phyloP scores from a whole-genome alignment of 306 rosid genomes.

The Dalbergia cultrata region DNA sequence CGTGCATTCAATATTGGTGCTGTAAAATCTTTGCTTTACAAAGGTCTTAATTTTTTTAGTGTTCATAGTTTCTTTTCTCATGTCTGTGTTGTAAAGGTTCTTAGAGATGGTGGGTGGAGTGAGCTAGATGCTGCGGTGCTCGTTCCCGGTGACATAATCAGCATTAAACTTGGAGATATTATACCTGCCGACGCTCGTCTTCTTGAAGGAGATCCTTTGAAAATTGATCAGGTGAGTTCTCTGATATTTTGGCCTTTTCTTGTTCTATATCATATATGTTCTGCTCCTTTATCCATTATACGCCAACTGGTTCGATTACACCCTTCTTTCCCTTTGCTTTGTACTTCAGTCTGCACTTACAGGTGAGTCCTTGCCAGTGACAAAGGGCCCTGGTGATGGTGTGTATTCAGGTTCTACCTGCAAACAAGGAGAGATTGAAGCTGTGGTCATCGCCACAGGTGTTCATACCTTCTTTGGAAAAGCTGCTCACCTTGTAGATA shows the following conservation, averaged over 20 bases:
- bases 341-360: conserved; percentile 92
- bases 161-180: conserved; percentile 94
- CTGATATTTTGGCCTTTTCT: neutral
- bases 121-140: conserved; percentile 86
- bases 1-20: conserved; percentile 21
- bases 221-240: conserved; percentile 85
- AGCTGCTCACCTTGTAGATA: conserved; percentile 98
- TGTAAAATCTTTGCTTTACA: conserved; percentile 25
- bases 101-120: conserved; percentile 98
- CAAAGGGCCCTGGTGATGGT: conserved; percentile 98
- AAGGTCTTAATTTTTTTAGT: neutral
- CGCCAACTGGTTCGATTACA: conserved; percentile 16
- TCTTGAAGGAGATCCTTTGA: conserved; percentile 96
- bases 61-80: conserved; percentile 40
- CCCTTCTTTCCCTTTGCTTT: conserved; percentile 22
- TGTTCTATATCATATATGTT: neutral
- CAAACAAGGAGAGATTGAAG: conserved; percentile 99
- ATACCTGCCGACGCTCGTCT: conserved; percentile 96
- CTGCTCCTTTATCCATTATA: conserved; percentile 10
- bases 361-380: conserved; percentile 95
- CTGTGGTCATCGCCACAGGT: conserved; percentile 96
- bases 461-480: conserved; percentile 98
- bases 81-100: conserved; percentile 68
- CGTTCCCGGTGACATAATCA: conserved; percentile 93
- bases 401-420: conserved; percentile 98